Evolutionary conservation across 176 grass and related monocot genomes (phyloP).

Genomic region (Triticum urartu): DNA sequence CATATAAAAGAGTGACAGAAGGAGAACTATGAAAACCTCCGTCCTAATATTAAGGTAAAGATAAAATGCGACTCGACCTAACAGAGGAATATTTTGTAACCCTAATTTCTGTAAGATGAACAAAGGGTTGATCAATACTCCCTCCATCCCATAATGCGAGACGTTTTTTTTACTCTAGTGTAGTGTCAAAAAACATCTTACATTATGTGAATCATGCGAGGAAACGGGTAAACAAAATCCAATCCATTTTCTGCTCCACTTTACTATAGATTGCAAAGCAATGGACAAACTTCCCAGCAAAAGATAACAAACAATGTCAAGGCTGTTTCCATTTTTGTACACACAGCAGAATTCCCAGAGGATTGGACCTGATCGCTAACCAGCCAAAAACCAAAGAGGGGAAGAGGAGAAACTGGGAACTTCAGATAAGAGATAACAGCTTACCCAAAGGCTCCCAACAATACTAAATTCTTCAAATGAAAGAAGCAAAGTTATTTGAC

Average conservation of each 20-base stretch:
- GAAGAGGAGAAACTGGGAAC: conserved; percentile 13
- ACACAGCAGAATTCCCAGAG: conserved; percentile 25
- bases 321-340: conserved; percentile 44
- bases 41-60: too few relatives aligned
- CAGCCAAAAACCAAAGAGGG: background rate
- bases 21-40: too few relatives aligned
- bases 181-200: too few relatives aligned
- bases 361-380: conserved; percentile 20
- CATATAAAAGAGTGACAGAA: too few relatives aligned
- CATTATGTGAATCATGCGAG: background rate
- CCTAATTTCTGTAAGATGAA: background rate
- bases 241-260: background rate
- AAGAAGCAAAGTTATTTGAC: conserved; percentile 37
- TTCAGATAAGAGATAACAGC: conserved; percentile 13
- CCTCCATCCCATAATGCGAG: too few relatives aligned
- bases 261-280: background rate
- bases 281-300: background rate
- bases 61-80: too few relatives aligned
- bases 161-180: too few relatives aligned
- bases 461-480: conserved; percentile 3
- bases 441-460: background rate
- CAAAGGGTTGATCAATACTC: background rate
- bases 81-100: background rate
- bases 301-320: background rate
- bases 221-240: background rate